A percentile compares a stretch with the other conserved stretches of the same genome.
Conservation (phyloP, 805 yeast genomes). For the Komagataella kurtzmanii region DNA sequence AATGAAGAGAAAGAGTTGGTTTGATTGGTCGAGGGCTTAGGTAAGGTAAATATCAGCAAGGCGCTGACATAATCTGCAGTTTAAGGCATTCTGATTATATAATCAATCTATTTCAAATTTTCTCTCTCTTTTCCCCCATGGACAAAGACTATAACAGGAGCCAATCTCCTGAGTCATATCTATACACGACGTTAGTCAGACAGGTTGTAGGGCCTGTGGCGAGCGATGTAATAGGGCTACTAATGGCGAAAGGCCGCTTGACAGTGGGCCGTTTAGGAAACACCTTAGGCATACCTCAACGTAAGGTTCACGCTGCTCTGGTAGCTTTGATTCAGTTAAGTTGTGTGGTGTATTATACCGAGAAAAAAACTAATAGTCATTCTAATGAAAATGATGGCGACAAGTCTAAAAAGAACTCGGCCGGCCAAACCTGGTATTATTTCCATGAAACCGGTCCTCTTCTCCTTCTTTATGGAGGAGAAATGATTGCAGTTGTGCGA, state of each 20-base stretch:
- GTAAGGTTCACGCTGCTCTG: constrained; percentile 47
- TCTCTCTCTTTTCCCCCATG: not conserved
- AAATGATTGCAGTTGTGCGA: constrained; percentile 27
- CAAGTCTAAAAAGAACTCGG: constrained; percentile 7
- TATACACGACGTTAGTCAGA: constrained; percentile 39
- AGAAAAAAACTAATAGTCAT: constrained; percentile 18
- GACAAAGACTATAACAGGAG: constrained; percentile 23
- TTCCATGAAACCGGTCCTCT: constrained; percentile 53
- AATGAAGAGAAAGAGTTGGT: not conserved
- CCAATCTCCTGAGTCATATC: constrained; percentile 48
- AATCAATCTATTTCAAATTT: not conserved
- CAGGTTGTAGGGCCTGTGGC: constrained; percentile 64
- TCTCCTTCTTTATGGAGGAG: constrained; percentile 63
- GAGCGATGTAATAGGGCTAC: constrained; percentile 40
- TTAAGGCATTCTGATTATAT: not conserved
- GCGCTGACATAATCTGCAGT: not conserved
- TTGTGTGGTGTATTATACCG: constrained; percentile 43
- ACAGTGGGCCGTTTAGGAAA: constrained; percentile 38
- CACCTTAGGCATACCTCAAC: constrained; percentile 29
- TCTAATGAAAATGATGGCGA: constrained; percentile 14
- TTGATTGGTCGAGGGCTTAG: not conserved
- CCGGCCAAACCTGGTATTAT: constrained; percentile 31
- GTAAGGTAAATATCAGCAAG: not conserved
- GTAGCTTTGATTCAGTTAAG: constrained; percentile 72
- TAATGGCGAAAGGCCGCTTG: constrained; percentile 58